Evolutionary conservation across 441 rosid genomes (phyloP).

Genomic region (Rhodomyrtus psidioides): DNA sequence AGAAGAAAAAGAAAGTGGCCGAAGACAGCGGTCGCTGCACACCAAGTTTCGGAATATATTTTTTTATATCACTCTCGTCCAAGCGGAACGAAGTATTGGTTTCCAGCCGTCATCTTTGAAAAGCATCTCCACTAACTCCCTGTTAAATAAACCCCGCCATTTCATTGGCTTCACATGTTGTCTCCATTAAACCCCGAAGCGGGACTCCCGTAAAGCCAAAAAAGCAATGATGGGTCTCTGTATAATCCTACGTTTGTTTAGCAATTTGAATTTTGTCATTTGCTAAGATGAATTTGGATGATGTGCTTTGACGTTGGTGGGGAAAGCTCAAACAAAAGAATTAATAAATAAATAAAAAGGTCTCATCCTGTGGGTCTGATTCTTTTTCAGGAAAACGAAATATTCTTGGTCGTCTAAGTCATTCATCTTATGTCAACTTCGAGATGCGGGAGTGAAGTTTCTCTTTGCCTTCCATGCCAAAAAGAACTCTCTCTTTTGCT

Average conservation of each 20-base stretch:
- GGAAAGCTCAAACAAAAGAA: too few species aligned
- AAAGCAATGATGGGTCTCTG: neutral
- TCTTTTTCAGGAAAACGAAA: neutral
- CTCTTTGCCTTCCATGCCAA: neutral
- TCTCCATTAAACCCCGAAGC: neutral
- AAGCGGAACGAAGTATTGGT: accelerated
- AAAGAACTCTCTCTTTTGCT: neutral
- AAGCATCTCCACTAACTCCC: neutral
- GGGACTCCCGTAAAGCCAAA: neutral
- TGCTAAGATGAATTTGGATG: too few species aligned
- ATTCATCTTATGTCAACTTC: neutral
- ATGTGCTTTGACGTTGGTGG: too few species aligned
- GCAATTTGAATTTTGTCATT: too few species aligned
- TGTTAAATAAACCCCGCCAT: too few species aligned
- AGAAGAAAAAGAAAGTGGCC: neutral
- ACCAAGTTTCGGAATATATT: neutral
- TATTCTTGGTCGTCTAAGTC: neutral
- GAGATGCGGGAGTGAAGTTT: neutral
- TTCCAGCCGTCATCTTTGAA: neutral
- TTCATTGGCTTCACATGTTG: neutral
- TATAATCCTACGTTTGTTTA: neutral
- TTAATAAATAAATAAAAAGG: too few species aligned
- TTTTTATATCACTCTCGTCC: neutral
- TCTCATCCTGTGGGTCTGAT: too few species aligned
- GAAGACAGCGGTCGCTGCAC: neutral